A percentile compares a stretch with the other conserved stretches of the same genome.
Evolutionary conservation across 2,329 filamentous ascomycete genomes (phyloP).

Genomic region (Hymenoscyphus albidus): DNA sequence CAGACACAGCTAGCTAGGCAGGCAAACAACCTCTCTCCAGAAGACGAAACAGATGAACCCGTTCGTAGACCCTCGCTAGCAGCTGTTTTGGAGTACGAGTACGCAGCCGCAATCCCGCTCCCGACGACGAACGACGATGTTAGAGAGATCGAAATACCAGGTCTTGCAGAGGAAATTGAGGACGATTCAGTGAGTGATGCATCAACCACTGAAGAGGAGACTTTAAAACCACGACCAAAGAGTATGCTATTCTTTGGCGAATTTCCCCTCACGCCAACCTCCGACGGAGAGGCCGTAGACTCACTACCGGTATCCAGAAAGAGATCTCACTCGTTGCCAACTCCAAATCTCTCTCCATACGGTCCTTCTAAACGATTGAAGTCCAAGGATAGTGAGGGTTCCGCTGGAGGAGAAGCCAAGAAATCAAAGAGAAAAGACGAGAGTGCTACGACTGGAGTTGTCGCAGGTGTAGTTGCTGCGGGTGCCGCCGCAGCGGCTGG

Average conservation of each 20-base stretch:
- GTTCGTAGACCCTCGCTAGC: constrained; percentile 20
- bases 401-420: not conserved
- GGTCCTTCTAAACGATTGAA: constrained; percentile 21
- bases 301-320: constrained; percentile 23
- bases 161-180: constrained; percentile 50
- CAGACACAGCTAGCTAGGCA: constrained; percentile 33
- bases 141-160: constrained; percentile 76
- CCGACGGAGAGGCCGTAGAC: constrained; percentile 23
- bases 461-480: constrained; percentile 20
- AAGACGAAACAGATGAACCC: constrained; percentile 33
- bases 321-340: constrained; percentile 32
- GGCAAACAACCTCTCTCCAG: constrained; percentile 39
- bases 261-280: constrained; percentile 23
- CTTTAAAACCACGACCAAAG: constrained; percentile 37
- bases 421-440: constrained; percentile 3
- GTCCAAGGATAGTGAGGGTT: constrained; percentile 4
- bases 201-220: constrained; percentile 38
- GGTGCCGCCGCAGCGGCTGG: constrained; percentile 25
- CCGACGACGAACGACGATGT: constrained; percentile 65
- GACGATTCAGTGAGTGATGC: constrained; percentile 59
- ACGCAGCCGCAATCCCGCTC: constrained; percentile 61
- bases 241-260: constrained; percentile 41
- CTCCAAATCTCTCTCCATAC: constrained; percentile 22
- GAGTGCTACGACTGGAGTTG: constrained; percentile 16
- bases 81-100: constrained; percentile 26